Evolutionary conservation across 2,329 filamentous ascomycete genomes (phyloP).

Genomic region (Paramyrothecium sp.): DNA sequence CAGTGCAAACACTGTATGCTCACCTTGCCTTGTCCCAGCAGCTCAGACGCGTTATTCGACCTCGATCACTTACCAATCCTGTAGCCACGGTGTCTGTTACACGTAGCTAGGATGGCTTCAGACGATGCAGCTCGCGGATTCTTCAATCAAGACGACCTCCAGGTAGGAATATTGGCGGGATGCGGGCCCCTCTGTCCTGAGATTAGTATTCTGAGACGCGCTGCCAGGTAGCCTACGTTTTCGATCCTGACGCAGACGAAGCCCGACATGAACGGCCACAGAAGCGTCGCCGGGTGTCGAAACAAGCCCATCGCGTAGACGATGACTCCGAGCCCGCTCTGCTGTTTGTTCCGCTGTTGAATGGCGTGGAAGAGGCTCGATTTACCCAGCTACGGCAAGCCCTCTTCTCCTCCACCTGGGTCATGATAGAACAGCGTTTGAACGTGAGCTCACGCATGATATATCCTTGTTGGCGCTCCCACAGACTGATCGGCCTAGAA

Average conservation of each 20-base stretch:
- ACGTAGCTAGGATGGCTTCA: neutral
- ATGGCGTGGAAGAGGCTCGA: conserved; percentile 49
- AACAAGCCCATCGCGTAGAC: conserved; percentile 25
- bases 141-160: conserved; percentile 43
- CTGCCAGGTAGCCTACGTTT: conserved; percentile 60
- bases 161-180: conserved; percentile 26
- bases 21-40: neutral
- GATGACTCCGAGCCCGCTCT: conserved; percentile 14
- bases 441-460: conserved; percentile 33
- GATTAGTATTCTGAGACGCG: conserved; percentile 11
- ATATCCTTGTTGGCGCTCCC: neutral
- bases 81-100: too few relatives aligned
- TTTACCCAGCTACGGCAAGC: conserved; percentile 53
- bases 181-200: neutral
- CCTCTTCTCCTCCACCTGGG: conserved; percentile 65
- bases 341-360: conserved; percentile 52
- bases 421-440: conserved; percentile 60
- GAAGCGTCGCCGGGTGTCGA: conserved; percentile 57
- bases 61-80: neutral
- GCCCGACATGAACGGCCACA: conserved; percentile 38
- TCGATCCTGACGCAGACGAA: conserved; percentile 47
- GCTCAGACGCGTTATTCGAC: neutral
- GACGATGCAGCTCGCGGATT: conserved; percentile 1
- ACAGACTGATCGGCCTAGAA: conserved; percentile 30
- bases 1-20: neutral